Base-by-base conservation (phyloP, 345 rosid species). In the Salix dunnii region DNA sequence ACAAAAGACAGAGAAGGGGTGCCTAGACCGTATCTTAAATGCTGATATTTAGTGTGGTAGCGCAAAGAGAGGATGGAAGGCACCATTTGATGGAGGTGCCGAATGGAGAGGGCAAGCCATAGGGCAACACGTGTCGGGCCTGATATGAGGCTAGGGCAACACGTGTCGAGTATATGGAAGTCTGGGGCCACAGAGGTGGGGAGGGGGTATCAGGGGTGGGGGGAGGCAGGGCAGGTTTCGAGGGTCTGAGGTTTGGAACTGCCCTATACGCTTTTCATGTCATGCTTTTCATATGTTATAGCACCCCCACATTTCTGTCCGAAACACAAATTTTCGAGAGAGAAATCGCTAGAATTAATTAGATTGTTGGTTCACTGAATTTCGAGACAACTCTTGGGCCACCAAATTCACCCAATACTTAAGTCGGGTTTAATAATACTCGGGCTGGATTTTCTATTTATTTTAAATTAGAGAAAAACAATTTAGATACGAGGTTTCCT, bases 271-370 rank as follows among this genome's bases (percentile, higher is more conserved):
- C 75, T 14, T 79, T 36, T 74, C 75, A 6, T 64, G 82, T 79
- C 82, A 79, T 70, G 82, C 82, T 79, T 79, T 79, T 63, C 78
- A 70, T 70, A 74, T 79, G 82, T 21, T 16, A 12, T 5, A 67
- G 49, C 42, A 16, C 23, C 65, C 65, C 66, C 25, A 13, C 69
- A 27, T 40, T 3, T 42, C 55, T 8, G 33, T 31, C 72, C 73
- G 16, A 73, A 72, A 36, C 17, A 28, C 75, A 20, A 27, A 2
- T 27, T 70, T 10, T 25, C 17, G 25, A 6, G 49, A 46, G 49
- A 46, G 49, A 46, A 3, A 46, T 12, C 3, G 49, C 49, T 12
- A 12, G 5, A 33, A 33, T 5, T 33, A 33, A 33, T 33, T 33
- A 33, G 36, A 33, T 33, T 33, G 36, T 33, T 33, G 36, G 5